Conservation (phyloP, 1,284 basidiomycete genomes). For the Austroboletus novae-zelandiae region DNA sequence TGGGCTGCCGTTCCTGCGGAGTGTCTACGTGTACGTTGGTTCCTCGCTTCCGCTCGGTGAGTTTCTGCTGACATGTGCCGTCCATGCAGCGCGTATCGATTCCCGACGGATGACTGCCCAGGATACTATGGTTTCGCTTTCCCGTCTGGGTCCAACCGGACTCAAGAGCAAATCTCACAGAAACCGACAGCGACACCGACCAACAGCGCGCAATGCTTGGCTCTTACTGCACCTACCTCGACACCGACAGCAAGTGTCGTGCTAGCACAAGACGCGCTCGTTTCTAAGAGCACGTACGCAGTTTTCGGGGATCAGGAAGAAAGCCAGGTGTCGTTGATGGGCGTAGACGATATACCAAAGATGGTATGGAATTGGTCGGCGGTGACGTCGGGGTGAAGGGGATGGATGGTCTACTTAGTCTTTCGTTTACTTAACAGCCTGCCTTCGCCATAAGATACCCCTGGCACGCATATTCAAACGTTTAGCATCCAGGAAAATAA, state of each 20-base stretch:
- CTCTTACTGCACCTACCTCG: constrained; percentile 25
- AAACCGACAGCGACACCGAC: constrained; percentile 25
- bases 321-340: constrained; percentile 10
- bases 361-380: constrained; percentile 28
- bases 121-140: constrained; percentile 33
- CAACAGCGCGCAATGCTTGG: constrained; percentile 22
- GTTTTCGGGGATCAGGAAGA: constrained; percentile 15
- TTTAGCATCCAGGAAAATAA: too few species aligned
- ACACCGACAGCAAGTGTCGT: constrained; percentile 21
- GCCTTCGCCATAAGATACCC: too few species aligned
- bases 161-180: constrained; percentile 26
- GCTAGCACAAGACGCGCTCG: constrained; percentile 6
- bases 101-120: constrained; percentile 28
- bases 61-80: background rate
- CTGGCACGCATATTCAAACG: too few species aligned
- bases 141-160: constrained; percentile 26
- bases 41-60: background rate
- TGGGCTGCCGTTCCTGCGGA: constrained; percentile 31
- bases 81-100: constrained; percentile 30
- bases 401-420: too few species aligned
- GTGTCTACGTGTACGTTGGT: constrained; percentile 30
- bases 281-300: constrained; percentile 5
- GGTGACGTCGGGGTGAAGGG: background rate
- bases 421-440: too few species aligned
- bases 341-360: constrained; percentile 17